Evolutionary conservation across 202 grass and related monocot genomes (phyloP).

Genomic region (Cymbopogon flexuosus): DNA sequence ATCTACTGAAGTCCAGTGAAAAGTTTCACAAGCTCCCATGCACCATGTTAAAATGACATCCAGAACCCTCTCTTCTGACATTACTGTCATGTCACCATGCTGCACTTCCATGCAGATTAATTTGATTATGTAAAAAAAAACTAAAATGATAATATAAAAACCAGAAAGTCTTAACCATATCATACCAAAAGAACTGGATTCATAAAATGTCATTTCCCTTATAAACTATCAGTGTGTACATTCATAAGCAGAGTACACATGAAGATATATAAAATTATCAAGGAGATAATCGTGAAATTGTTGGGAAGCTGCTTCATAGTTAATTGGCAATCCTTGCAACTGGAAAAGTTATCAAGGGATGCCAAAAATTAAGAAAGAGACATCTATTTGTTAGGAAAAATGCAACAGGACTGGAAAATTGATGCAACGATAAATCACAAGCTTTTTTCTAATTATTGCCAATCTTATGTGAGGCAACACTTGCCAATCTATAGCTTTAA

Average conservation of each 20-base stretch:
- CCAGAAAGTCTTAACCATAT: constrained; percentile 1
- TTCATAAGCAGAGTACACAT: constrained; percentile 10
- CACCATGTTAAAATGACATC: constrained; percentile 88
- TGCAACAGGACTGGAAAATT: background rate
- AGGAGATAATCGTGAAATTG: background rate
- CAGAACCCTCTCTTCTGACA: constrained; percentile 88
- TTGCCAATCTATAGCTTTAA: constrained; percentile 16
- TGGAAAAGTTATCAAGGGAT: background rate
- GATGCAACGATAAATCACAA: background rate
- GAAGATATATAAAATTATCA: background rate
- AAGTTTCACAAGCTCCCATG: constrained; percentile 55
- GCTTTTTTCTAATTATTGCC: background rate
- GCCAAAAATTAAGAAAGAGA: constrained; percentile 6
- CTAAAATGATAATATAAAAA: constrained; percentile 12
- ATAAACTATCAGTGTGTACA: background rate
- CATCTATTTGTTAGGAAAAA: constrained; percentile 12
- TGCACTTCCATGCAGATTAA: constrained; percentile 38
- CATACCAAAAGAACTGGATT: background rate
- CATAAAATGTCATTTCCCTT: background rate
- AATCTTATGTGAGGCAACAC: background rate
- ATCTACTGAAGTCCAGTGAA: constrained; percentile 61
- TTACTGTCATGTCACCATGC: constrained; percentile 93
- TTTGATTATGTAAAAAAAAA: constrained; percentile 10
- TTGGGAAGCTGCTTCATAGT: background rate
- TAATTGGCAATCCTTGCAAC: constrained; percentile 22